These are phyloP conservation scores for Rehmannia glutinosa DNA, from an alignment of 257 asterid species.

Conservation along the genomic window DNA sequence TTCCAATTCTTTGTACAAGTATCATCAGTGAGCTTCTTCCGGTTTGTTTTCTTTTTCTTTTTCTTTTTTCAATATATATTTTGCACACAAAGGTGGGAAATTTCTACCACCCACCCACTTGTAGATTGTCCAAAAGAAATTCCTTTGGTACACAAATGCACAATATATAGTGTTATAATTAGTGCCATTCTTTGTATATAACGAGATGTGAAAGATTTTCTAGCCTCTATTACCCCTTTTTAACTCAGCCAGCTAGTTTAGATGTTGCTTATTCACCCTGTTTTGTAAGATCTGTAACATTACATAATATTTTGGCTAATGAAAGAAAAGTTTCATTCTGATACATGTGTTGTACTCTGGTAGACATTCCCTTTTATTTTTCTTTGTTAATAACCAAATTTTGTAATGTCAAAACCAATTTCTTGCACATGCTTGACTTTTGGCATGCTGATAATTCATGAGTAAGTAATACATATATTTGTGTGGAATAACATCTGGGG, in stretches of 20 bases:
- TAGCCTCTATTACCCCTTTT: slow-evolving; percentile 7
- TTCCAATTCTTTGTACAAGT: slow-evolving; percentile 24
- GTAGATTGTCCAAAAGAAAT: slow-evolving; percentile 29
- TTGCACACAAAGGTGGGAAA: slow-evolving; percentile 31
- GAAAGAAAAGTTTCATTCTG: not conserved
- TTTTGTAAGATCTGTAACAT: slow-evolving; percentile 27
- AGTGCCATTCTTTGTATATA: slow-evolving; percentile 53
- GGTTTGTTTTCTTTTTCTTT: not conserved
- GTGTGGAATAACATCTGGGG: no score
- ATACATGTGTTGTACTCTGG: not conserved
- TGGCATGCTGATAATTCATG: no score
- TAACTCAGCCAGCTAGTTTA: slow-evolving; percentile 6
- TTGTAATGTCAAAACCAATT: not conserved
- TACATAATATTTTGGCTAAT: slow-evolving; percentile 15
- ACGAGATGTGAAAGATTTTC: slow-evolving; percentile 2
- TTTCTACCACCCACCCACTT: slow-evolving; percentile 31
- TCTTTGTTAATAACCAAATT: not conserved
- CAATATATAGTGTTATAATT: slow-evolving; percentile 33
- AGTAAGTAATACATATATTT: no score
- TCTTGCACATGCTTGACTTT: no score
- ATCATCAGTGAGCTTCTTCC: slow-evolving; percentile 15
- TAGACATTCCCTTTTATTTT: not conserved
- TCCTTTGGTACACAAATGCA: slow-evolving; percentile 44
- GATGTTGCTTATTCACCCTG: not conserved
- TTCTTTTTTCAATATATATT: not conserved